A percentile compares a stretch with the other conserved stretches of the same genome.
Evolutionary conservation across 208 protist species (phyloP).

Genomic region (Leishmania tropica): DNA sequence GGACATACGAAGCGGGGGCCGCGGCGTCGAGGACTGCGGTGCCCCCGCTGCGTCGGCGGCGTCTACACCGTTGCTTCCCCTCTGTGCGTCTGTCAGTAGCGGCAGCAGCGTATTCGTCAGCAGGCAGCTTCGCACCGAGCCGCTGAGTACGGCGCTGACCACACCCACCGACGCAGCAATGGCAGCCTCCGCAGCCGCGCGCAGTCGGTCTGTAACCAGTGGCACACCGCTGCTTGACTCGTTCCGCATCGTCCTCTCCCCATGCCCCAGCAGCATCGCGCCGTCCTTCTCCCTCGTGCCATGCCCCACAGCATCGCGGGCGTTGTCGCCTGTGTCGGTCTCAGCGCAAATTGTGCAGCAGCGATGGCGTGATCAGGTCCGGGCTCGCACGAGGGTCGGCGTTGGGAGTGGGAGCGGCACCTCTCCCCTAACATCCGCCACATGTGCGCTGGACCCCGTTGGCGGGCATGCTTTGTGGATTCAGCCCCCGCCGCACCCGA

Average conservation of each 20-base stretch:
- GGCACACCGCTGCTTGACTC: constrained; percentile 13
- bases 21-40: not conserved
- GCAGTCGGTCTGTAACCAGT: not conserved
- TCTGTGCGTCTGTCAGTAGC: not conserved
- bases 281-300: constrained; percentile 41
- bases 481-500: not conserved
- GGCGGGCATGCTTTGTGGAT: not conserved
- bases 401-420: not conserved
- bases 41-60: not conserved
- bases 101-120: not conserved
- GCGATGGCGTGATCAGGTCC: constrained; percentile 8
- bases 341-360: constrained; percentile 14
- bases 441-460: not conserved
- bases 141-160: too few relatives aligned
- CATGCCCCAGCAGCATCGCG: constrained; percentile 40
- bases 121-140: not conserved
- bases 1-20: not conserved
- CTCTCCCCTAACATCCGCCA: not conserved
- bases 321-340: constrained; percentile 11
- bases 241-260: constrained; percentile 37
- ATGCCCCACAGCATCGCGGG: constrained; percentile 5
- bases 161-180: not conserved
- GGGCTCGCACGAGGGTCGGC: not conserved
- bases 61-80: not conserved
- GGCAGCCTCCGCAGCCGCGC: not conserved